phyloP scores from a whole-genome alignment of 805 yeast species.

The Wickerhamiella brachini region DNA sequence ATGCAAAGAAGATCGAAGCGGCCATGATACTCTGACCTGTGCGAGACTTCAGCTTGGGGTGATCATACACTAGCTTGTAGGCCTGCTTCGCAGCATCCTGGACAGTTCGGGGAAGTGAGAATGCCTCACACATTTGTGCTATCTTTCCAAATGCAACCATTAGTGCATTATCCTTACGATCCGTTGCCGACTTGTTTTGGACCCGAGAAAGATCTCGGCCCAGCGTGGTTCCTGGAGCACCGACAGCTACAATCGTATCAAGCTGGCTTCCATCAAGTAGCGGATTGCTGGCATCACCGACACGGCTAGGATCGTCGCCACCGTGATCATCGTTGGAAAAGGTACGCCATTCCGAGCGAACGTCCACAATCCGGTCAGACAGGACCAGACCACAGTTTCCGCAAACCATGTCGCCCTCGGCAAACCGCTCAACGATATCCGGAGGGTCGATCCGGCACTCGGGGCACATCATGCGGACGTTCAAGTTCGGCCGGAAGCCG shows the following conservation, averaged over 20 bases:
- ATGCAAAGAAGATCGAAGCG: constrained; percentile 86
- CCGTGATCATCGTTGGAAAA: constrained; percentile 95
- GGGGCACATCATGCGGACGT: constrained; percentile 83
- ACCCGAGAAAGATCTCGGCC: constrained; percentile 89
- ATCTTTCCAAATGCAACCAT: constrained; percentile 83
- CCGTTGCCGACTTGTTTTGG: constrained; percentile 73
- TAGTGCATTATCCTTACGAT: constrained; percentile 74
- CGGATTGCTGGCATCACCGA: constrained; percentile 94
- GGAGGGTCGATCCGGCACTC: constrained; percentile 96
- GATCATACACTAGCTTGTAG: constrained; percentile 80
- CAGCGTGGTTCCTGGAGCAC: constrained; percentile 67
- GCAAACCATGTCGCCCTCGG: constrained; percentile 98
- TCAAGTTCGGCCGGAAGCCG: constrained; percentile 35
- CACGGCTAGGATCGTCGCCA: constrained; percentile 98
- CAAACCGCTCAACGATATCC: constrained; percentile 82
- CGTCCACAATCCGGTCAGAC: constrained; percentile 84
- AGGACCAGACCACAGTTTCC: constrained; percentile 91
- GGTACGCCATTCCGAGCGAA: constrained; percentile 97
- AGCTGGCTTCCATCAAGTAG: constrained; percentile 81
- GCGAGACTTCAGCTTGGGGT: constrained; percentile 72
- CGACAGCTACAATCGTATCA: constrained; percentile 81
- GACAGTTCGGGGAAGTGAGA: constrained; percentile 83
- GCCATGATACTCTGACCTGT: constrained; percentile 93
- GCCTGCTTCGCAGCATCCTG: constrained; percentile 98
- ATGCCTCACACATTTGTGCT: constrained; percentile 94